These are phyloP conservation scores for Mesembryanthemum crystallinum DNA, from an alignment of 148 eudicot genomes.

Conservation along the genomic window DNA sequence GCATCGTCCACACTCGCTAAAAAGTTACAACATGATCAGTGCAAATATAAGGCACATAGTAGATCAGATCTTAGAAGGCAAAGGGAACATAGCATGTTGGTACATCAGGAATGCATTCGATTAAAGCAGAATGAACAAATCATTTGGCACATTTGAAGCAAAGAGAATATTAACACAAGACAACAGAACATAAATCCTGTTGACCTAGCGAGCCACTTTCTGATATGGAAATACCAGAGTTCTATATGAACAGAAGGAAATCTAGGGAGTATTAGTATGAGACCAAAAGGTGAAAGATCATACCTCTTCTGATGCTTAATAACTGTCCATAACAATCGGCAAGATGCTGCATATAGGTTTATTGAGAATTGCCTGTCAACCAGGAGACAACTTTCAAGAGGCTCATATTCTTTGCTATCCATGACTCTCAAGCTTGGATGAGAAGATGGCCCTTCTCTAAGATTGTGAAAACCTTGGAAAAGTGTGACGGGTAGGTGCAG, in stretches of 20 bases:
- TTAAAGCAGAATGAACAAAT: neutral
- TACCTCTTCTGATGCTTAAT: conserved; percentile 83
- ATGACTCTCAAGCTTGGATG: conserved; percentile 21
- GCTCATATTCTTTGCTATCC: conserved; percentile 24
- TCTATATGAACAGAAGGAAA: no score
- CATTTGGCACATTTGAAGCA: neutral
- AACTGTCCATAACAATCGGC: conserved; percentile 67
- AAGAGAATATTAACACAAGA: no score
- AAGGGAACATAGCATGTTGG: neutral
- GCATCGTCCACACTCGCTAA: conserved; percentile 58
- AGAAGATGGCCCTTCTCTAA: conserved; percentile 30
- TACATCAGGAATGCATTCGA: neutral
- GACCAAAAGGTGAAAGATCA: conserved; percentile 1
- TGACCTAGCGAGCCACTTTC: no score
- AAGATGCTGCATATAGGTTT: conserved; percentile 73
- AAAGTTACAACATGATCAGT: conserved; percentile 20
- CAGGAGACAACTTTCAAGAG: conserved; percentile 22
- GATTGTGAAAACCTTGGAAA: conserved; percentile 51
- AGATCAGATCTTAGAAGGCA: neutral
- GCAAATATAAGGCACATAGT: neutral
- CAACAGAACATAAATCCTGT: no score
- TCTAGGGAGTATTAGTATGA: neutral
- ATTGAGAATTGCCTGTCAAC: conserved; percentile 56
- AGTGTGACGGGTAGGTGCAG: conserved; percentile 61
- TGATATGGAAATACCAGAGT: no score